Conservation (phyloP, 2,329 filamentous ascomycete genomes). For the Fusarium setosum region DNA sequence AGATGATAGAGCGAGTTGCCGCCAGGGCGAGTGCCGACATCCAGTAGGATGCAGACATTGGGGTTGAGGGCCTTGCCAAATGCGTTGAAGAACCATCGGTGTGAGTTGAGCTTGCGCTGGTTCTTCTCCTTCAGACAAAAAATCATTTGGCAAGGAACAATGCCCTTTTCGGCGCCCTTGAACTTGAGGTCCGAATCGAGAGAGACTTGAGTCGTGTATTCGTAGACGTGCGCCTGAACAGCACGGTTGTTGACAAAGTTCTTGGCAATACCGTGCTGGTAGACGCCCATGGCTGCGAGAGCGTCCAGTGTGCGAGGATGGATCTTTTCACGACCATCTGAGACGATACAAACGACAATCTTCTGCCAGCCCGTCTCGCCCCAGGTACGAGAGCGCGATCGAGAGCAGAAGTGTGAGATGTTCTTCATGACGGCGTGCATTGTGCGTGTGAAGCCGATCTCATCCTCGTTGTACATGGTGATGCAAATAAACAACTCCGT, state of each 20-base stretch:
- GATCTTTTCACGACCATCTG: slow-evolving; percentile 89
- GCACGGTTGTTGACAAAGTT: slow-evolving; percentile 97
- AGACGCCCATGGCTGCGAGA: slow-evolving; percentile 95
- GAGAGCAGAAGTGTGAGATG: slow-evolving; percentile 94
- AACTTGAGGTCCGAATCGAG: slow-evolving; percentile 96
- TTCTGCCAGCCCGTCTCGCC: slow-evolving; percentile 98
- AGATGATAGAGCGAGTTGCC: slow-evolving; percentile 88
- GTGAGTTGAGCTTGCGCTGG: slow-evolving; percentile 96
- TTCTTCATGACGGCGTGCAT: slow-evolving; percentile 99
- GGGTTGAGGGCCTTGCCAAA: slow-evolving; percentile 93
- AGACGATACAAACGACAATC: slow-evolving; percentile 97
- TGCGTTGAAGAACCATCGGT: slow-evolving; percentile 99
- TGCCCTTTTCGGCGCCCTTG: slow-evolving; percentile 98
- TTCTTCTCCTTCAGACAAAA: slow-evolving; percentile 99
- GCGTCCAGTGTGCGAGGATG: slow-evolving; percentile 94
- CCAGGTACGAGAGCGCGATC: slow-evolving; percentile 94
- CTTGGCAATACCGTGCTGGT: slow-evolving; percentile 98
- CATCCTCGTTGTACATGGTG: slow-evolving; percentile 99
- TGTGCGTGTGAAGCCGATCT: slow-evolving; percentile 94
- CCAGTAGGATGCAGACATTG: slow-evolving; percentile 95
- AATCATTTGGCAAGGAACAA: slow-evolving; percentile 97
- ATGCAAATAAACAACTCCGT: slow-evolving; percentile 97
- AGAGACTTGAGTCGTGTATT: slow-evolving; percentile 98
- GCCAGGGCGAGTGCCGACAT: slow-evolving; percentile 94
- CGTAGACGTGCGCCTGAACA: slow-evolving; percentile 96